These are phyloP conservation scores for Fusarium haematococcum DNA, from an alignment of 2,329 filamentous ascomycete species.

Conservation along the genomic window DNA sequence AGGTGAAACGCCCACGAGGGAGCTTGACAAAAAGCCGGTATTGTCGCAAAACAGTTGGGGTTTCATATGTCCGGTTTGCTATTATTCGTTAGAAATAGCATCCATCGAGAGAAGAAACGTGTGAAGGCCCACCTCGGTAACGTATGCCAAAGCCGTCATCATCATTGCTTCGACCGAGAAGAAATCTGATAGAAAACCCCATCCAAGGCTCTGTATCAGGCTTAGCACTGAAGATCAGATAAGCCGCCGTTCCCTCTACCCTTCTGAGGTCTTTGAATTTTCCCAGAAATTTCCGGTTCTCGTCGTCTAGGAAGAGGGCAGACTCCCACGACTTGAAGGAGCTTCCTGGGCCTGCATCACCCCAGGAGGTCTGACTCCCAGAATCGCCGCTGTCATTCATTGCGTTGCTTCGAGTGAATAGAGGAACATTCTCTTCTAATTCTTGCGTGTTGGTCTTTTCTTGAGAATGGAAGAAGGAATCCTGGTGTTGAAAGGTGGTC, in stretches of 20 bases:
- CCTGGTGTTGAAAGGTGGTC: background rate
- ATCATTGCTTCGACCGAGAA: background rate
- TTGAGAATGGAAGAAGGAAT: background rate
- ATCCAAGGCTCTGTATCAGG: background rate
- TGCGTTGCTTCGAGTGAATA: too few relatives aligned
- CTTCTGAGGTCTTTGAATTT: background rate
- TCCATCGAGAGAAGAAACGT: too few relatives aligned
- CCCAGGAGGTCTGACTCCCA: background rate
- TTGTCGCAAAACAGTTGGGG: background rate
- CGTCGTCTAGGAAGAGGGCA: background rate
- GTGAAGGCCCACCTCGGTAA: background rate
- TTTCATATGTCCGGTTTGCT: background rate
- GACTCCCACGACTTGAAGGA: background rate
- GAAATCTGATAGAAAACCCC: background rate
- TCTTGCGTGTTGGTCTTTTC: background rate
- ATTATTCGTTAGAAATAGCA: background rate
- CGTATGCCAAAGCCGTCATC: background rate
- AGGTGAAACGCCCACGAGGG: background rate
- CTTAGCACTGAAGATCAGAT: background rate
- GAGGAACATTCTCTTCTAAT: too few relatives aligned
- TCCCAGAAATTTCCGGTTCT: background rate
- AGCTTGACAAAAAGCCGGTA: background rate
- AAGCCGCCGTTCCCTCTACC: background rate
- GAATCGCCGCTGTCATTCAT: background rate
- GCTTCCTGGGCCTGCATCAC: background rate